Conservation (phyloP, 2,329 filamentous ascomycete genomes). For the Harringtonia lauricola region DNA sequence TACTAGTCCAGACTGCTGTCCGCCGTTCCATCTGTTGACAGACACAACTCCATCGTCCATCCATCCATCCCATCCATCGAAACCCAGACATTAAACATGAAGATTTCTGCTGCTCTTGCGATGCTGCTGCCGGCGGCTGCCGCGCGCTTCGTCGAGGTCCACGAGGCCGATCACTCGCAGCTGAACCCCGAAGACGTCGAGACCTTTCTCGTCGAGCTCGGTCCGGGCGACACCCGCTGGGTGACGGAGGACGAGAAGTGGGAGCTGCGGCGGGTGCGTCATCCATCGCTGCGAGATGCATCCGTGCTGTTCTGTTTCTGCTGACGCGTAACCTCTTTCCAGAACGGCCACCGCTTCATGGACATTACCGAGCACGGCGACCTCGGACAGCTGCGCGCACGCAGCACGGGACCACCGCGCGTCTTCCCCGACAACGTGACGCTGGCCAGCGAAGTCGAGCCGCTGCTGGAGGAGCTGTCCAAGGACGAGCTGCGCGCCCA, state of each 20-base stretch:
- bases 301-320: background rate
- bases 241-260: constrained; percentile 94
- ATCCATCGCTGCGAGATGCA: no score
- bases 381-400: constrained; percentile 35
- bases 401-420: constrained; percentile 57
- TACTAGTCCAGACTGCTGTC: no score
- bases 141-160: constrained; percentile 44
- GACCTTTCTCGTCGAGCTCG: constrained; percentile 69
- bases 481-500: constrained; percentile 69
- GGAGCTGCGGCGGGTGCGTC: constrained; percentile 69
- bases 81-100: constrained; percentile 35
- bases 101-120: constrained; percentile 38
- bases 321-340: constrained; percentile 10
- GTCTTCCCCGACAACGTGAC: constrained; percentile 23
- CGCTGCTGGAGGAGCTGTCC: constrained; percentile 56
- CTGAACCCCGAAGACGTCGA: constrained; percentile 35
- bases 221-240: constrained; percentile 74
- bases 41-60: background rate
- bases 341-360: constrained; percentile 85
- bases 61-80: background rate
- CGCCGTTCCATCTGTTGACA: no score
- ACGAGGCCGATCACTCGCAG: constrained; percentile 38
- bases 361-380: constrained; percentile 74
- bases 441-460: constrained; percentile 54
- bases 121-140: constrained; percentile 42